Percentiles rank a stretch among this genome's conserved stretches.
Conservation (phyloP, 495 filamentous ascomycete genomes). For the Aspergillus panamensis region DNA sequence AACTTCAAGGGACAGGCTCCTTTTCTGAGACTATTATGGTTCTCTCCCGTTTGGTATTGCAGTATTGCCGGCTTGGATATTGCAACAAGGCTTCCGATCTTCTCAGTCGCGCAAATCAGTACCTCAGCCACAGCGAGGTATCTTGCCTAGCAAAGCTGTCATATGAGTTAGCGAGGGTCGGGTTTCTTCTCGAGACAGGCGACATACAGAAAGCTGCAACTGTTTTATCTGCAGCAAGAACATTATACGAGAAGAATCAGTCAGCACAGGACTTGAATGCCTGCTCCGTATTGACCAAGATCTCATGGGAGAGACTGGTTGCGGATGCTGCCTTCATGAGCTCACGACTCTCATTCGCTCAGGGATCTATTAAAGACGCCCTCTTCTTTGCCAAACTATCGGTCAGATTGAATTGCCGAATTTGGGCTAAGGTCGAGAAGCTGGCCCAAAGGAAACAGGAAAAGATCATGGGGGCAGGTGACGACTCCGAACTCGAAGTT, state of each 20-base stretch:
- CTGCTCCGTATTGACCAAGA: conserved; percentile 32
- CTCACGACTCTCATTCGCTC: conserved; percentile 61
- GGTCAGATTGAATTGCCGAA: conserved; percentile 61
- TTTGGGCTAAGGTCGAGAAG: conserved; percentile 68
- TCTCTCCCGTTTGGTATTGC: conserved; percentile 59
- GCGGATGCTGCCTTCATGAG: conserved; percentile 55
- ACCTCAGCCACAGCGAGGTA: conserved; percentile 36
- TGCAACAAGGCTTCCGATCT: conserved; percentile 66
- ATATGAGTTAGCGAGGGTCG: conserved; percentile 68
- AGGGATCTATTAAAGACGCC: conserved; percentile 60
- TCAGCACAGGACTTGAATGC: conserved; percentile 28
- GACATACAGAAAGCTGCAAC: conserved; percentile 53
- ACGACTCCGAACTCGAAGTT: conserved; percentile 36
- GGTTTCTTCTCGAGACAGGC: conserved; percentile 68
- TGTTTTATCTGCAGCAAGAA: conserved; percentile 29
- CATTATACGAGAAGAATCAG: conserved; percentile 38
- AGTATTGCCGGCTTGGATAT: conserved; percentile 75
- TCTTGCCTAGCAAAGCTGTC: conserved; percentile 45
- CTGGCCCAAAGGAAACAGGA: conserved; percentile 37
- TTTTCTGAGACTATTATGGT: conserved; percentile 53
- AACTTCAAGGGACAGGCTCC: conserved; percentile 48
- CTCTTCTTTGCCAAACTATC: conserved; percentile 63
- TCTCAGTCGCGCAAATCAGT: conserved; percentile 55
- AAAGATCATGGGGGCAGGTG: conserved; percentile 20
- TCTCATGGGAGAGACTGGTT: conserved; percentile 44